These are phyloP conservation scores for Polyporus arcularius DNA, from an alignment of 768 basidiomycete genomes.

Conservation along the genomic window DNA sequence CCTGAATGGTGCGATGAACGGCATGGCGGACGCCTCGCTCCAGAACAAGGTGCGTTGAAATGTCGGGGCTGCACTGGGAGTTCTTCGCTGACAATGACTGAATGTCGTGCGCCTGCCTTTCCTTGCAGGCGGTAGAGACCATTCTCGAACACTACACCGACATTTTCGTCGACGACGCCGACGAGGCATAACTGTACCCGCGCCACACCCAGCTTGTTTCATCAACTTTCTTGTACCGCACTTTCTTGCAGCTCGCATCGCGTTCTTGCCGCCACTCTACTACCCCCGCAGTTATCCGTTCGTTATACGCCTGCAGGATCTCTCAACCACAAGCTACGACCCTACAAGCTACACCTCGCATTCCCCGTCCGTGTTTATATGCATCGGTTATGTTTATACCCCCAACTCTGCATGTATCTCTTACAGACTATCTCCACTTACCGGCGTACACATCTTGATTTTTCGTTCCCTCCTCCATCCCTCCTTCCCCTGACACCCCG, in stretches of 20 bases:
- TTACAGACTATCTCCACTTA: neutral
- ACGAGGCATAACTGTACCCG: conserved; percentile 35
- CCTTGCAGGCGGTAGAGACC: conserved; percentile 83
- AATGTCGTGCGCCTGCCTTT: neutral
- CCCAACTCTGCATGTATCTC: conserved; percentile 3
- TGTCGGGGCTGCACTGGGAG: neutral
- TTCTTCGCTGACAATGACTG: neutral
- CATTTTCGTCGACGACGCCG: conserved; percentile 93
- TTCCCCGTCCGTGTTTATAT: neutral
- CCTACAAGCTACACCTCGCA: neutral
- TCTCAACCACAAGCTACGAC: neutral
- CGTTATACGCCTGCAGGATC: neutral
- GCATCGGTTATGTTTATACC: conserved; percentile 8
- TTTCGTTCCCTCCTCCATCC: neutral
- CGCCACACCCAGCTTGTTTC: neutral
- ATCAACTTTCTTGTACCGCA: neutral
- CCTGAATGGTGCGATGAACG: conserved; percentile 42
- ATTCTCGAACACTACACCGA: conserved; percentile 93
- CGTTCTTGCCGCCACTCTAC: neutral
- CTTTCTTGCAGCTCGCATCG: neutral
- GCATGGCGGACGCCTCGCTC: conserved; percentile 68
- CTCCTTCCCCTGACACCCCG: neutral
- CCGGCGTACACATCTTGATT: neutral
- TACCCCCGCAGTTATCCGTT: neutral
- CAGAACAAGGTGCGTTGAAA: conserved; percentile 63